A percentile compares a stretch with the other conserved stretches of the same genome.
Conservation (phyloP, 2,329 filamentous ascomycete genomes). For the Ophiosphaerella herpotricha region DNA sequence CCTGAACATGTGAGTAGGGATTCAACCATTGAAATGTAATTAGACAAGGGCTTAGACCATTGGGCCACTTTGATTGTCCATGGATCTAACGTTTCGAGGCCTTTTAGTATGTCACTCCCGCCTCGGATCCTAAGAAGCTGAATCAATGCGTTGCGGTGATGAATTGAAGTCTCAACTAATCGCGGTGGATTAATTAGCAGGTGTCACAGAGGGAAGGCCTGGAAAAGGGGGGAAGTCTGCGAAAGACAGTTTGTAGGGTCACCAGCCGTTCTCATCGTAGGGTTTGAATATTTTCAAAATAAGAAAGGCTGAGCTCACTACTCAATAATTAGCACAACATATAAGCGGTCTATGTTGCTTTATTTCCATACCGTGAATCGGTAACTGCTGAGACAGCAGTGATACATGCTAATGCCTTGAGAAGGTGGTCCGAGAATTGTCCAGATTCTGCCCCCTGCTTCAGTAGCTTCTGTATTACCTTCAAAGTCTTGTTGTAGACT, state of each 20-base stretch:
- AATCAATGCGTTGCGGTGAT: conserved; percentile 26
- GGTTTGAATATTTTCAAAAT: too few relatives aligned
- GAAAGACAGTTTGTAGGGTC: too few relatives aligned
- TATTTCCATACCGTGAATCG: conserved; percentile 11
- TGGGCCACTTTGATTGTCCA: conserved; percentile 22
- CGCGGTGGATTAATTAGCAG: too few relatives aligned
- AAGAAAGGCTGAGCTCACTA: too few relatives aligned
- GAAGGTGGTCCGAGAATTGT: conserved; percentile 15
- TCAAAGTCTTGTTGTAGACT: conserved; percentile 19
- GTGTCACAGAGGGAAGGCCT: too few relatives aligned
- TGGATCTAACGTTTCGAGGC: conserved; percentile 8
- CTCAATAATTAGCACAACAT: too few relatives aligned
- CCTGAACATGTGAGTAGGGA: conserved; percentile 7
- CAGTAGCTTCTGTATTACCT: conserved; percentile 17
- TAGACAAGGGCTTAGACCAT: conserved; percentile 14
- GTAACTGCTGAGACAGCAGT: conserved; percentile 21
- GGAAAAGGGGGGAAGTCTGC: too few relatives aligned
- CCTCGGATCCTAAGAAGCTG: conserved; percentile 19
- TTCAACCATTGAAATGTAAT: neutral
- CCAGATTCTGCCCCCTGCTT: conserved; percentile 13
- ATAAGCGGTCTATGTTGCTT: too few relatives aligned
- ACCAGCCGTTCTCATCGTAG: too few relatives aligned
- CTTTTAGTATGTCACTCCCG: conserved; percentile 17
- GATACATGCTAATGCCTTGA: conserved; percentile 21
- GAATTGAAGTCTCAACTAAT: conserved; percentile 13